Conservation (phyloP, 768 basidiomycete species). For the Suillus brevipes region DNA sequence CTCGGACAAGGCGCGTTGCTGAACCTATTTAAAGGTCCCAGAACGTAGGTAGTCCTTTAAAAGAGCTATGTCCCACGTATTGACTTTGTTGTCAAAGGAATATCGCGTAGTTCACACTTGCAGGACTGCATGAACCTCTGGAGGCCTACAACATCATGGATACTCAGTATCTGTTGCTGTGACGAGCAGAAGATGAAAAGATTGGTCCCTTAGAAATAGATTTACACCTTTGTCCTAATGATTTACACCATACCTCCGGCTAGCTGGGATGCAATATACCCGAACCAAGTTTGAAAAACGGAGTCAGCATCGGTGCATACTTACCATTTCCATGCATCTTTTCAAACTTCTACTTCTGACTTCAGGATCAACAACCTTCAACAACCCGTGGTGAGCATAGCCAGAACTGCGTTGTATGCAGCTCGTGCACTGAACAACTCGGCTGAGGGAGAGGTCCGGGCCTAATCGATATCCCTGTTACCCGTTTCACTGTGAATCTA, state of each 20-base stretch:
- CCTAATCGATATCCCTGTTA: neutral
- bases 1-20: conserved; percentile 3
- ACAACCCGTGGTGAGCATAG: no score
- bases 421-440: neutral
- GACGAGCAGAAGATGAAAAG: neutral
- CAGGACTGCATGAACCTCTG: neutral
- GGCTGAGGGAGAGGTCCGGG: neutral
- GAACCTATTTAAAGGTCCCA: neutral
- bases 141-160: neutral
- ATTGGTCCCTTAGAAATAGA: neutral
- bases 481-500: neutral
- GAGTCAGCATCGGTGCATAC: neutral
- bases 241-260: neutral
- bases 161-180: neutral
- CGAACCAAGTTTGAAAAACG: neutral
- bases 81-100: neutral
- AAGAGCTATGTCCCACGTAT: neutral
- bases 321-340: neutral
- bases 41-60: neutral
- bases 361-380: neutral
- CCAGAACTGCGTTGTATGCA: neutral
- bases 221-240: neutral
- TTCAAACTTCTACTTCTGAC: neutral
- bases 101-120: neutral
- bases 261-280: neutral